These are phyloP conservation scores for Endogone sp. DNA, from an alignment of 192 early-diverging fungal species.

Conservation along the genomic window DNA sequence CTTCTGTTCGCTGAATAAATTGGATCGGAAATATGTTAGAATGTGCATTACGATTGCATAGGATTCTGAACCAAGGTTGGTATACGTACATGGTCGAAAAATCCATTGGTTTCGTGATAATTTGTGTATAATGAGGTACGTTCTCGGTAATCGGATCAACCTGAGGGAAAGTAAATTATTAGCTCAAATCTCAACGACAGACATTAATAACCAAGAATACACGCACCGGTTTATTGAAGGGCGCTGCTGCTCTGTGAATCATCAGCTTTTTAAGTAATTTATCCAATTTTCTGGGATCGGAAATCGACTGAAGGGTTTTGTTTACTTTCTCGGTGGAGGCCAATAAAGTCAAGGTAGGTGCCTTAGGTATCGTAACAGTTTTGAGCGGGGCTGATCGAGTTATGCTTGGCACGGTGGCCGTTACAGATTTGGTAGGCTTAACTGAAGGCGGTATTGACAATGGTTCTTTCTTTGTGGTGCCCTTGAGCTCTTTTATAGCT, in stretches of 20 bases:
- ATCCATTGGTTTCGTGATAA: conserved; percentile 72
- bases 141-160: conserved; percentile 39
- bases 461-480: neutral
- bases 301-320: neutral
- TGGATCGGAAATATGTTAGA: too few relatives aligned
- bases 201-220: too few relatives aligned
- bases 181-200: too few relatives aligned
- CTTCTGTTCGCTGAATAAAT: conserved; percentile 32
- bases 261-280: conserved; percentile 34
- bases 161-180: conserved; percentile 8
- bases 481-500: neutral
- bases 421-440: neutral
- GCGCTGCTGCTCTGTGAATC: conserved; percentile 28
- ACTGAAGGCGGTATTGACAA: neutral
- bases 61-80: too few relatives aligned
- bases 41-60: too few relatives aligned
- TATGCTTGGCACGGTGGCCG: neutral
- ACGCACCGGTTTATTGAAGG: conserved; percentile 42
- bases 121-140: conserved; percentile 38
- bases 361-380: neutral
- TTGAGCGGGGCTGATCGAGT: conserved; percentile 15
- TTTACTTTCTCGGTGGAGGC: conserved; percentile 18
- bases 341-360: conserved; percentile 1
- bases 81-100: conserved; percentile 51
- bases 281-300: conserved; percentile 18